A percentile compares a stretch with the other conserved stretches of the same genome.
Evolutionary conservation across 768 basidiomycete species (phyloP).

Genomic region (Termitomyces sp.): DNA sequence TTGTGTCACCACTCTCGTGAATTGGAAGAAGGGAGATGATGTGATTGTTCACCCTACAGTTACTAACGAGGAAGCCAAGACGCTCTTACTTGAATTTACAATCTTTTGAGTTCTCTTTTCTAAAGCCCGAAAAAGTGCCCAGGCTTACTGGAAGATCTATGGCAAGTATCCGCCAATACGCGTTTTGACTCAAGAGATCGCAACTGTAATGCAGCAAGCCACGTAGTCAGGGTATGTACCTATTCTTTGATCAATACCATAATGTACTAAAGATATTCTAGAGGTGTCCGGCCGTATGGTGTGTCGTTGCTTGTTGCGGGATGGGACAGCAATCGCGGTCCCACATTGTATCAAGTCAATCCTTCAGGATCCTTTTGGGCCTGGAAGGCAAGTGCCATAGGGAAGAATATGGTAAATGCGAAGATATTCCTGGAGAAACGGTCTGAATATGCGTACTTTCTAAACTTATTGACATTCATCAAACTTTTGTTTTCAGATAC

Average conservation of each 20-base stretch:
- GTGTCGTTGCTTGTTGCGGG: slow-evolving; percentile 96
- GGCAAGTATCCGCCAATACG: slow-evolving; percentile 97
- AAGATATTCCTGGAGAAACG: slow-evolving; percentile 99
- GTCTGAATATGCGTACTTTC: slow-evolving; percentile 24
- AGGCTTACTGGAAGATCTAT: slow-evolving; percentile 99
- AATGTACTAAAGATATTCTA: slow-evolving; percentile 32
- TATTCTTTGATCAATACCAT: slow-evolving; percentile 9
- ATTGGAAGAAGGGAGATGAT: slow-evolving; percentile 92
- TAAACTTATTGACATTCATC: slow-evolving; percentile 13
- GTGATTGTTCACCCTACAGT: slow-evolving; percentile 91
- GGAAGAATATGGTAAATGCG: slow-evolving; percentile 99
- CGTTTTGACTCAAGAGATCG: slow-evolving; percentile 95
- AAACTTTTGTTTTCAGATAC: slow-evolving; percentile 52
- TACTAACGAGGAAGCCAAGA: slow-evolving; percentile 83
- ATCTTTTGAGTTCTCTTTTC: slow-evolving; percentile 88
- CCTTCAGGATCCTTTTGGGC: slow-evolving; percentile 99
- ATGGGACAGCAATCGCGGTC: slow-evolving; percentile 92
- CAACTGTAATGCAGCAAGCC: slow-evolving; percentile 97
- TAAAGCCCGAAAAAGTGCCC: slow-evolving; percentile 95
- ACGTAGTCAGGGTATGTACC: slow-evolving; percentile 90
- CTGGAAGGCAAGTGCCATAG: slow-evolving; percentile 99
- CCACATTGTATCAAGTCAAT: slow-evolving; percentile 97
- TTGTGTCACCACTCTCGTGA: slow-evolving; percentile 83
- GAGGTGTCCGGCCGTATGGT: slow-evolving; percentile 98
- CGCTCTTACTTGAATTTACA: slow-evolving; percentile 80